A percentile compares a stretch with the other conserved stretches of the same genome.
phyloP scores from a whole-genome alignment of 2,329 filamentous ascomycete species.

The Penicillium nordicum region DNA sequence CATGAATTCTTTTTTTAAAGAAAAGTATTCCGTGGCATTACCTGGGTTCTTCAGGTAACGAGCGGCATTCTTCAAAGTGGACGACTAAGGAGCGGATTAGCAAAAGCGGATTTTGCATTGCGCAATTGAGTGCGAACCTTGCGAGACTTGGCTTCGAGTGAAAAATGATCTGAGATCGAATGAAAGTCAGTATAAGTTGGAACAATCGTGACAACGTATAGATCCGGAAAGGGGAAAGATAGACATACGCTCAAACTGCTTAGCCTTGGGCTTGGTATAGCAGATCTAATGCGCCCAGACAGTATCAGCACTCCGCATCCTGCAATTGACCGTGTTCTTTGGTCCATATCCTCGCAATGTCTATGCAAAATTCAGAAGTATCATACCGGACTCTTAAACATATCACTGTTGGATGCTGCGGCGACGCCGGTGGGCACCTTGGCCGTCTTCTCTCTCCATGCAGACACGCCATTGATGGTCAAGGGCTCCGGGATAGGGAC shows the following conservation, averaged over 20 bases:
- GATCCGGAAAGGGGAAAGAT: not conserved
- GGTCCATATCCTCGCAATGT: not conserved
- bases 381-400: constrained; percentile 73
- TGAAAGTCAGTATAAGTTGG: not conserved
- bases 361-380: constrained; percentile 1
- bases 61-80: constrained; percentile 79
- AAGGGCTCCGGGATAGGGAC: constrained; percentile 45
- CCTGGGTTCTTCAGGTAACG: constrained; percentile 73
- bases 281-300: constrained; percentile 32
- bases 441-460: constrained; percentile 64
- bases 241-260: constrained; percentile 76
- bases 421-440: constrained; percentile 72
- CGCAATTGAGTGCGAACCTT: constrained; percentile 29
- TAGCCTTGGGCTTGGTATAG: constrained; percentile 68
- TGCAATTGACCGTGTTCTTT: not conserved
- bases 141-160: constrained; percentile 56
- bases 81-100: constrained; percentile 46
- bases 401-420: constrained; percentile 71
- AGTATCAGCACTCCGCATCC: constrained; percentile 11
- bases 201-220: not conserved
- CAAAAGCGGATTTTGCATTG: not conserved
- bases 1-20: not conserved
- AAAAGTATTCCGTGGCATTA: constrained; percentile 12
- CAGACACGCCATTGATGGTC: constrained; percentile 64
- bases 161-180: constrained; percentile 52